These are phyloP conservation scores for Eutypa lata DNA, from an alignment of 2,329 filamentous ascomycete genomes.

Conservation along the genomic window DNA sequence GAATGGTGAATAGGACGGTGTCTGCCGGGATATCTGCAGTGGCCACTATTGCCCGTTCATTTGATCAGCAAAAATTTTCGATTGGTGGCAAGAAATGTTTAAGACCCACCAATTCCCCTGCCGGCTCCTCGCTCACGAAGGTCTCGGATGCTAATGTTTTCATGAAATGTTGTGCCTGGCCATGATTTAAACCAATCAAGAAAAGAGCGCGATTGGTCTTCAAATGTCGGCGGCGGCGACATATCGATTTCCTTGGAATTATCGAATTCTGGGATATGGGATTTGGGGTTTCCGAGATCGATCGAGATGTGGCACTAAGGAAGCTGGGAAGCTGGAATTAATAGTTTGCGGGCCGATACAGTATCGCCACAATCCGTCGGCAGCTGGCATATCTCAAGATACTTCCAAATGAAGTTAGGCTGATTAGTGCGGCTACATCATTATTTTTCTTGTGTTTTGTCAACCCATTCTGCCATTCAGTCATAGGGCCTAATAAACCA, in stretches of 20 bases:
- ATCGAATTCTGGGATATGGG: neutral
- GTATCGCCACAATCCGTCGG: neutral
- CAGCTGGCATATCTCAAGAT: neutral
- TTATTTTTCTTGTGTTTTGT: too few species aligned
- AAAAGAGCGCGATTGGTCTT: conserved; percentile 42
- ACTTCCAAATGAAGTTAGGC: too few species aligned
- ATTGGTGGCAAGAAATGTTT: conserved; percentile 1
- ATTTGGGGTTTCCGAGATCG: neutral
- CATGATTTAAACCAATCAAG: conserved; percentile 51
- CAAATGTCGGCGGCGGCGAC: conserved; percentile 34
- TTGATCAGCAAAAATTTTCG: conserved; percentile 1
- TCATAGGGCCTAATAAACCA: too few species aligned
- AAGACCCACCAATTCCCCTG: conserved; percentile 49
- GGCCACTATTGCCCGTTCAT: conserved; percentile 55
- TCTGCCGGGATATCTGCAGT: conserved; percentile 66
- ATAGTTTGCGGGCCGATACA: neutral
- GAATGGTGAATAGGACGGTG: conserved; percentile 77
- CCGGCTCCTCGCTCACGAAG: conserved; percentile 49
- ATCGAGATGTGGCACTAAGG: neutral
- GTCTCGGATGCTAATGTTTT: conserved; percentile 50
- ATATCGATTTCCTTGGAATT: conserved; percentile 18
- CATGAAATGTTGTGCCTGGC: conserved; percentile 52
- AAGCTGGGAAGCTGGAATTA: neutral
- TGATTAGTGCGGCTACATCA: too few species aligned
- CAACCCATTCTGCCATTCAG: too few species aligned